Percentiles rank a stretch among this genome's conserved stretches.
Evolutionary conservation across 2,329 filamentous ascomycete genomes (phyloP).

Genomic region (Colletotrichum karsti): DNA sequence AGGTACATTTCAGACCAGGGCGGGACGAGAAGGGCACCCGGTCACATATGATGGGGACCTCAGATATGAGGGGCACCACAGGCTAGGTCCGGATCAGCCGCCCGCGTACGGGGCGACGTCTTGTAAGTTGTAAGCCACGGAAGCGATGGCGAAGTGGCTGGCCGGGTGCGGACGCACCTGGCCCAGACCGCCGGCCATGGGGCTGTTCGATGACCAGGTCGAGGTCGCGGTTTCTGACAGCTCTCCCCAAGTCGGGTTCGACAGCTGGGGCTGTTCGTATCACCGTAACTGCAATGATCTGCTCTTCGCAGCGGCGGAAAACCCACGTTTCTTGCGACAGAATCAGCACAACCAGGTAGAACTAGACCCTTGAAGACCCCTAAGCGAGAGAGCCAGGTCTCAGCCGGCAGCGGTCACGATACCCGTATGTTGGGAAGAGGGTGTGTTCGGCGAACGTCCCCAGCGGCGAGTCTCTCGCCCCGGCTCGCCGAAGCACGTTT

Average conservation of each 20-base stretch:
- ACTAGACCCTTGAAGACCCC: not conserved
- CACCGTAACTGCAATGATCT: not conserved
- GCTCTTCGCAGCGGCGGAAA: not conserved
- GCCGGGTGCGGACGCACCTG: slow-evolving; percentile 15
- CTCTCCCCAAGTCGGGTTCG: not conserved
- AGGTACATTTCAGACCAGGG: not conserved
- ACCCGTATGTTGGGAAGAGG: not conserved
- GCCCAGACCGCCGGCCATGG: slow-evolving; percentile 4
- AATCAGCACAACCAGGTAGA: not conserved
- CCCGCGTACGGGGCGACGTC: slow-evolving; percentile 1
- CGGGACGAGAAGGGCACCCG: not conserved
- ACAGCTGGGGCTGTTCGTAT: not conserved
- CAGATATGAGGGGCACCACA: not conserved
- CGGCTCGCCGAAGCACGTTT: not conserved
- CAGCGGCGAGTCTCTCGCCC: not conserved
- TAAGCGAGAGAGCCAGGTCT: not conserved
- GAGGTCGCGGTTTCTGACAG: not conserved
- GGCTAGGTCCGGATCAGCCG: not conserved
- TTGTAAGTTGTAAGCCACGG: slow-evolving; percentile 25
- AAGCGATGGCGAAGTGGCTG: slow-evolving; percentile 8
- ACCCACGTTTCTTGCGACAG: not conserved
- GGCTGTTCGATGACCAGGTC: not conserved
- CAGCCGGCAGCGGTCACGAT: not conserved
- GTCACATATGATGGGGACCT: not conserved
- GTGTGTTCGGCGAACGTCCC: not conserved